Base-by-base conservation (phyloP, 495 filamentous ascomycete species). In the Penicillium alfredii region DNA sequence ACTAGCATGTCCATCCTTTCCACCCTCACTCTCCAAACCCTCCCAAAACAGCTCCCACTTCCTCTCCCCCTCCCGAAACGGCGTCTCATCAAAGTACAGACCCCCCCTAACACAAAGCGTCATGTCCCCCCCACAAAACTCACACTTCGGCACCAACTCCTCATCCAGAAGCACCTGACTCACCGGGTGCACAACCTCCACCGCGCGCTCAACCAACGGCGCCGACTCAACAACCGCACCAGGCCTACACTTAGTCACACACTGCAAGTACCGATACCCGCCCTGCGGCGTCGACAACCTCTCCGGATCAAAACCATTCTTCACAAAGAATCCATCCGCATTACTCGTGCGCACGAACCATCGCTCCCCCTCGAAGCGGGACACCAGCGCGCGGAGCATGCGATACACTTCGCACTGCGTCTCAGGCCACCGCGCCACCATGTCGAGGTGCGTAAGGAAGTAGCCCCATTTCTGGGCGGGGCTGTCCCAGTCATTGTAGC, bases 391-490 rank as follows among this genome's bases (percentile, higher is more conserved):
- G 15, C 15, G 39, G 3, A 56, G 27, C 0, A 29, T 12, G 2
- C 15, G 26, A 18, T 56, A 56, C 0, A 50, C n/a, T n/a, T n/a
- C n/a, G n/a, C n/a, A n/a, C n/a, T n/a, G n/a, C 5, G 48, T 49
- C 4, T n/a, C n/a, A 1, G 48, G 48, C 53, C 53, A 53, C 3
- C 12, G 37, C 6, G 44, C 41, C 1, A 53, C 53, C 39, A 51
- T 44, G 25, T 51, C 32, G 1, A 57, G 26, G 15, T 57, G 53
- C 8, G 35, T 19, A 30, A 57, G 49, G 15, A 40, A 57, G 39
- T 51, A 57, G 3, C 53, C 53, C 53, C 53, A 57, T 51, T 53
- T 53, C 14, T 51, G 46, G 7, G 6, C 9, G 6, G 29, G 38
- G 11, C 38, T 44, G 18, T 40, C 30, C 53, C 53, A 57, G n/a